phyloP scores from a whole-genome alignment of 2,329 filamentous ascomycete species.

The Fusarium burgessii region DNA sequence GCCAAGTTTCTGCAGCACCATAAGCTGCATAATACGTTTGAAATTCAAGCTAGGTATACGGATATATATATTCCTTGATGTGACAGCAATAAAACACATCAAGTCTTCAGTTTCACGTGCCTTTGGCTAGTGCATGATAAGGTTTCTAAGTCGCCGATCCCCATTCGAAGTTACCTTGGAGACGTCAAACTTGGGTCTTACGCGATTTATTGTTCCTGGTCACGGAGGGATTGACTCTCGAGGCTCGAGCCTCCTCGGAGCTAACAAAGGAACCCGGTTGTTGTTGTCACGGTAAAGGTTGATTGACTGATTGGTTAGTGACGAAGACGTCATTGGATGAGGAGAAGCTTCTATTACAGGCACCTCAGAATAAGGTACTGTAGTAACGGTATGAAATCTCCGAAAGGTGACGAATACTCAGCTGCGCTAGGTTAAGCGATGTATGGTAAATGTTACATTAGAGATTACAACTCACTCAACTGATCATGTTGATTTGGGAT shows the following conservation, averaged over 20 bases:
- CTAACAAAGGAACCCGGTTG: constrained; percentile 1
- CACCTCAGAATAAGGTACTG: not conserved
- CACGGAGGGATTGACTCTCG: not conserved
- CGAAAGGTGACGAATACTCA: constrained; percentile 18
- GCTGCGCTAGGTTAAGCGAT: constrained; percentile 10
- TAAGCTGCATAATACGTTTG: not conserved
- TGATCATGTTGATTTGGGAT: constrained; percentile 1
- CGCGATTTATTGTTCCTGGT: not conserved
- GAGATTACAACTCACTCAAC: not conserved
- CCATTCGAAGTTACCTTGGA: not conserved
- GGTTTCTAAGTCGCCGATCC: not conserved
- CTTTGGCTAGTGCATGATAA: not conserved
- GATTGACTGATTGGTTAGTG: constrained; percentile 2
- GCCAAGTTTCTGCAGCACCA: too few species aligned
- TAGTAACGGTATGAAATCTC: not conserved
- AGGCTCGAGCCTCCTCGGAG: constrained; percentile 1
- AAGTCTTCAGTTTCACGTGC: not conserved
- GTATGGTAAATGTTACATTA: constrained; percentile 11
- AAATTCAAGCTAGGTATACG: not conserved
- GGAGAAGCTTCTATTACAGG: constrained; percentile 6
- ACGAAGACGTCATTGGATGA: constrained; percentile 32
- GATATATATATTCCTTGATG: not conserved
- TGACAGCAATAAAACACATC: not conserved
- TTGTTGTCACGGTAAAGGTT: constrained; percentile 7
- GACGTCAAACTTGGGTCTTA: not conserved